Evolutionary conservation across 495 filamentous ascomycete species (phyloP).

Genomic region (Aspergillus coremiiformis): DNA sequence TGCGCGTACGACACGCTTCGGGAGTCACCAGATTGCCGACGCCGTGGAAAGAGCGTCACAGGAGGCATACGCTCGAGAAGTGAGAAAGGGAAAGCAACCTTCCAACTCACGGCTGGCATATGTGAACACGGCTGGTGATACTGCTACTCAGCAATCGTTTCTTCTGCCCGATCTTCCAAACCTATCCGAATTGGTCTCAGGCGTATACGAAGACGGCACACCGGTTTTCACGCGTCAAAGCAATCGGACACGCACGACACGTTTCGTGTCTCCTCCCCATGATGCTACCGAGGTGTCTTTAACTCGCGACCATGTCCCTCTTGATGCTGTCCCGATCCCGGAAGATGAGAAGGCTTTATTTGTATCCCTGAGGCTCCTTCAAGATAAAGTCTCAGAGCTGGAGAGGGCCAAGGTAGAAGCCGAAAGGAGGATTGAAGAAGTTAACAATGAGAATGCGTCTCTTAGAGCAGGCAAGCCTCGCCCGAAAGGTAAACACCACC

Average conservation of each 20-base stretch:
- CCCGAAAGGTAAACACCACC: constrained; percentile 37
- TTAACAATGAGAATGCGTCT: constrained; percentile 49
- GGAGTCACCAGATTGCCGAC: constrained; percentile 38
- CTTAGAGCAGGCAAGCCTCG: constrained; percentile 43
- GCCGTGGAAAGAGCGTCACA: constrained; percentile 39
- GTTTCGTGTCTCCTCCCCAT: constrained; percentile 46
- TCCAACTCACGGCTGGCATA: constrained; percentile 15
- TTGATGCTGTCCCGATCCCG: constrained; percentile 59
- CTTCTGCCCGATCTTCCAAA: constrained; percentile 62
- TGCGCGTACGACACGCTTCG: constrained; percentile 50
- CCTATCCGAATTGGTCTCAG: constrained; percentile 64
- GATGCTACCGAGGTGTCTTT: constrained; percentile 33
- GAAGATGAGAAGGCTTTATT: constrained; percentile 63
- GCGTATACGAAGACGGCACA: constrained; percentile 58
- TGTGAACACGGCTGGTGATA: constrained; percentile 28
- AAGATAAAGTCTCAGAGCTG: constrained; percentile 57
- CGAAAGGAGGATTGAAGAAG: constrained; percentile 48
- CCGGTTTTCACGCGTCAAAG: constrained; percentile 50
- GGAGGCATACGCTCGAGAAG: constrained; percentile 34
- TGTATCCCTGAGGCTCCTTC: constrained; percentile 57
- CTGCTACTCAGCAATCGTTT: constrained; percentile 51
- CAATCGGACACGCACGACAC: constrained; percentile 43
- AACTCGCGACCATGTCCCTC: constrained; percentile 39
- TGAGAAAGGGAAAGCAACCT: constrained; percentile 23
- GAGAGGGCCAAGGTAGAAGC: constrained; percentile 53